Evolutionary conservation across 2,329 filamentous ascomycete genomes (phyloP).

Genomic region (Aureobasidium sp.): DNA sequence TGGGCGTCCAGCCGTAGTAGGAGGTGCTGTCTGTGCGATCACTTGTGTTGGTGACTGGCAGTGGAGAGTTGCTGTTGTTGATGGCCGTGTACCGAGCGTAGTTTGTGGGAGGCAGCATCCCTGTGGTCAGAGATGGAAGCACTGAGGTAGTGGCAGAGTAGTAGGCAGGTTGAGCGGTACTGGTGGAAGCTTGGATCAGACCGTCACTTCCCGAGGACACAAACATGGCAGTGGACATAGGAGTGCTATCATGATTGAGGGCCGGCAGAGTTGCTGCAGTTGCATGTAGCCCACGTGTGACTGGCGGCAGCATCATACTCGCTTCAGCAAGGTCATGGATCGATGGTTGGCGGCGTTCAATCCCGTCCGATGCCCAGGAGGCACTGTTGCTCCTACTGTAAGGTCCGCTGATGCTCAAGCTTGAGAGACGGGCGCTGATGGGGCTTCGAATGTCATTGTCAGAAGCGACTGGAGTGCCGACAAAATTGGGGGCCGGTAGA

Average conservation of each 20-base stretch:
- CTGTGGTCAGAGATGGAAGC: neutral
- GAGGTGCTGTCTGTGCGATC: neutral
- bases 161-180: neutral
- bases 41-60: neutral
- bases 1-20: slow-evolving; percentile 3
- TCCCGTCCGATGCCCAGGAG: neutral
- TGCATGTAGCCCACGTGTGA: neutral
- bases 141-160: neutral
- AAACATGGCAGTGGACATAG: neutral
- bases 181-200: neutral
- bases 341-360: neutral
- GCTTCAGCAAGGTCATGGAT: slow-evolving; percentile 12
- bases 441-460: slow-evolving; percentile 5
- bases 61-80: neutral
- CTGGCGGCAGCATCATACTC: slow-evolving; percentile 13
- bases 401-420: neutral
- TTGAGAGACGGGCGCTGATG: neutral
- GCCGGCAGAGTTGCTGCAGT: neutral
- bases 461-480: slow-evolving; percentile 1
- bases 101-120: neutral
- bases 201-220: neutral
- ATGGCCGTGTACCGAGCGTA: neutral
- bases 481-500: slow-evolving; percentile 23
- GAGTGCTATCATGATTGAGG: neutral
- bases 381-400: neutral